Evolutionary conservation across 2,329 filamentous ascomycete genomes (phyloP).

Genomic region (Fusarium compactum): DNA sequence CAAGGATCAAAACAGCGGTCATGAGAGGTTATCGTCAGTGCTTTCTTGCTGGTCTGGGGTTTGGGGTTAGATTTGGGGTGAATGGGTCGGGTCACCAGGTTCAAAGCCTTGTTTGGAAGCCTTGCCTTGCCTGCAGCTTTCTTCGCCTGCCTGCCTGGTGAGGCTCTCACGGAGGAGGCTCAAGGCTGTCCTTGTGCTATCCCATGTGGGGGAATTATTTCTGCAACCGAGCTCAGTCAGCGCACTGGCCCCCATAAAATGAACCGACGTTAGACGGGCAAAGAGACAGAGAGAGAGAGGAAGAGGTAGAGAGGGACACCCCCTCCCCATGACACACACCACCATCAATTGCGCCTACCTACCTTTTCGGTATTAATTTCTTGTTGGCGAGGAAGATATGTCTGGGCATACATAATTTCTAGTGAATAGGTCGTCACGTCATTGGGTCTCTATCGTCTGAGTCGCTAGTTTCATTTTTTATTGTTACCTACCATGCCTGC

Average conservation of each 20-base stretch:
- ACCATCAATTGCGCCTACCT: constrained; percentile 19
- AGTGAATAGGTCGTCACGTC: constrained; percentile 18
- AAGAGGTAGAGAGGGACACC: constrained; percentile 3
- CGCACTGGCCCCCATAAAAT: constrained; percentile 26
- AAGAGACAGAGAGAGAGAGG: neutral
- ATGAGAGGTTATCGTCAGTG: constrained; percentile 29
- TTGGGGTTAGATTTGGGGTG: constrained; percentile 7
- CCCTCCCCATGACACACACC: constrained; percentile 30
- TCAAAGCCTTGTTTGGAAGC: neutral
- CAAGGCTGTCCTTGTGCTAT: constrained; percentile 17
- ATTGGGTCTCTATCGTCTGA: constrained; percentile 26
- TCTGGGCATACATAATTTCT: constrained; percentile 41
- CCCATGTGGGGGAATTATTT: constrained; percentile 16
- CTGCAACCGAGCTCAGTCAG: constrained; percentile 23
- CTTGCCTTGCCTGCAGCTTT: constrained; percentile 29
- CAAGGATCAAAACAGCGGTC: constrained; percentile 18
- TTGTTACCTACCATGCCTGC: constrained; percentile 9
- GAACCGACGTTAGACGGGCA: constrained; percentile 42
- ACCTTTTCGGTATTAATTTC: constrained; percentile 24
- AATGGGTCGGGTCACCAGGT: neutral
- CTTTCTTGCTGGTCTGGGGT: constrained; percentile 7
- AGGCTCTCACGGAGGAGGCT: constrained; percentile 37
- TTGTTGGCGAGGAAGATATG: constrained; percentile 32
- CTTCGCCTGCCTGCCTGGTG: constrained; percentile 5
- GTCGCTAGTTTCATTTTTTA: constrained; percentile 18